A percentile compares a stretch with the other conserved stretches of the same genome.
These are phyloP conservation scores for Xerocomellus dryophilus DNA, from an alignment of 768 basidiomycete genomes.

Conservation along the genomic window DNA sequence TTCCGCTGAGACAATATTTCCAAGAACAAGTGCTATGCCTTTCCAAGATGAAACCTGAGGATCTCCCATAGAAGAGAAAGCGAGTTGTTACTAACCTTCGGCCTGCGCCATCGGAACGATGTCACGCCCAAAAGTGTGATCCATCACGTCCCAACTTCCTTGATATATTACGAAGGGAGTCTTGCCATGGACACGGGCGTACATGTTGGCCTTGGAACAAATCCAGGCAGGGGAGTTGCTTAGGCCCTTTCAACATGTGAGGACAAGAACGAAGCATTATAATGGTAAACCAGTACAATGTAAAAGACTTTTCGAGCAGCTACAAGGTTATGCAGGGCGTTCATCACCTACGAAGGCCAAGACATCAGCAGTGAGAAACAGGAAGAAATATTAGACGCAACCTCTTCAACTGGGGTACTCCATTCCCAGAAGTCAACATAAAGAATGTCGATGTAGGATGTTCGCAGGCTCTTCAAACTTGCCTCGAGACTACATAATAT, in stretches of 20 bases:
- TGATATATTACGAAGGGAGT: background rate
- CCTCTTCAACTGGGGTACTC: background rate
- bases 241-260: background rate
- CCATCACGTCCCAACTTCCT: background rate
- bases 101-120: background rate
- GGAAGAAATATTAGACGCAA: background rate
- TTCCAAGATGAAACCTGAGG: background rate
- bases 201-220: conserved; percentile 1
- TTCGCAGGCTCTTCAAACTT: background rate
- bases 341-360: background rate
- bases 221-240: background rate
- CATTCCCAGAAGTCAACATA: conserved; percentile 1
- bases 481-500: background rate
- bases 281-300: background rate
- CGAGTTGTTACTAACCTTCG: background rate
- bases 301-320: background rate
- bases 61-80: background rate
- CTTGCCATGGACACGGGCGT: background rate
- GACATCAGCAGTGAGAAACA: background rate
- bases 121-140: background rate
- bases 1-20: background rate
- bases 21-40: background rate
- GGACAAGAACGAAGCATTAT: background rate
- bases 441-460: background rate
- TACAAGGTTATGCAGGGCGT: background rate